Conservation (phyloP, 192 early-diverging fungal genomes). For the Coemansia sp. region DNA sequence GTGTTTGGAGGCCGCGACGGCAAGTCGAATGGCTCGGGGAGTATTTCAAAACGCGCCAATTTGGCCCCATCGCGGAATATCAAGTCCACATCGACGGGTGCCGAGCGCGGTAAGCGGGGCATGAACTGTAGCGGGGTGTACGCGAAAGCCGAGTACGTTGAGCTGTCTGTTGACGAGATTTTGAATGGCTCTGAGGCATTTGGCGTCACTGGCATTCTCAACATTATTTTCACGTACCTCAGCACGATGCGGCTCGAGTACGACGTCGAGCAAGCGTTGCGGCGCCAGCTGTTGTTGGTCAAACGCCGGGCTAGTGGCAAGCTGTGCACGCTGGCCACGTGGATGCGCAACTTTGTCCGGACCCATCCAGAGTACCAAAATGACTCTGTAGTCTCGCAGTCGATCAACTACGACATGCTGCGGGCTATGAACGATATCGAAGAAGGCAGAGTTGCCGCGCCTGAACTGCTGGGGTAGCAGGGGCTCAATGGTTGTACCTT, state of each 20-base stretch:
- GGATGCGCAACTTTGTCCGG: slow-evolving; percentile 85
- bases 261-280: slow-evolving; percentile 68
- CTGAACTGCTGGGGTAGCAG: slow-evolving; percentile 36
- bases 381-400: slow-evolving; percentile 81
- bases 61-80: slow-evolving; percentile 12
- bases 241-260: slow-evolving; percentile 71
- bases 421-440: slow-evolving; percentile 50
- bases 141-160: slow-evolving; percentile 62
- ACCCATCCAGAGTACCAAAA: slow-evolving; percentile 82
- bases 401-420: slow-evolving; percentile 86
- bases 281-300: slow-evolving; percentile 78
- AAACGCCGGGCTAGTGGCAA: slow-evolving; percentile 76
- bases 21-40: slow-evolving; percentile 33
- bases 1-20: slow-evolving; percentile 59
- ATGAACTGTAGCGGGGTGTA: slow-evolving; percentile 10
- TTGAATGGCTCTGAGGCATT: slow-evolving; percentile 79
- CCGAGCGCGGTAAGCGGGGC: slow-evolving; percentile 11
- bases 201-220: slow-evolving; percentile 73
- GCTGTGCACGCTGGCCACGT: slow-evolving; percentile 83
- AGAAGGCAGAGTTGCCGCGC: slow-evolving; percentile 35
- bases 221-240: slow-evolving; percentile 78
- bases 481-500: neutral
- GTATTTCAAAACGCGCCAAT: slow-evolving; percentile 34
- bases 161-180: slow-evolving; percentile 88
- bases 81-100: neutral